These are phyloP conservation scores for Cutaneotrichosporon mucoides DNA, from an alignment of 1,284 basidiomycete genomes.

Conservation along the genomic window DNA sequence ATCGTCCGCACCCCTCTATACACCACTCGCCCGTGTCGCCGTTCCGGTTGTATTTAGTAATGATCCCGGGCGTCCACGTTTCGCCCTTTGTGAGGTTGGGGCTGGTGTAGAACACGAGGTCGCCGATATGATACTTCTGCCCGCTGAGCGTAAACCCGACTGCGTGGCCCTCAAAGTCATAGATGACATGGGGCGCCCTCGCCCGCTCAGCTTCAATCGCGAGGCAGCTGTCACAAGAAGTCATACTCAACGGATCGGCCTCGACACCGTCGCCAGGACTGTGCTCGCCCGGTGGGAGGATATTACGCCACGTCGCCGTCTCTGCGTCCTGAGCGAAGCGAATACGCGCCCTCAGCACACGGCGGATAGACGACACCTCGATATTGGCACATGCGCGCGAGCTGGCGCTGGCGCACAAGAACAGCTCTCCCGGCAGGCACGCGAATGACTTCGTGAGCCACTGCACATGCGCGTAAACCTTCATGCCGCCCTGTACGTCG, in stretches of 20 bases:
- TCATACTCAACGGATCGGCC: background rate
- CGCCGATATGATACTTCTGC: constrained; percentile 15
- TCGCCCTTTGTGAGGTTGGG: constrained; percentile 3
- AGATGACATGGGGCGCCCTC: background rate
- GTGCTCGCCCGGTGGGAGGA: background rate
- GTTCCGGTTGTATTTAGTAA: background rate
- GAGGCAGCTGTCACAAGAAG: constrained; percentile 7
- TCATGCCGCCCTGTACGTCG: too few species aligned
- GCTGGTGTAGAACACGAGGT: constrained; percentile 22
- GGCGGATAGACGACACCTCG: background rate
- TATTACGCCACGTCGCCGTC: background rate
- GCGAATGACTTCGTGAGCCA: background rate
- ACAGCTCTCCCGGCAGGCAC: background rate
- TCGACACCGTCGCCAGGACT: background rate
- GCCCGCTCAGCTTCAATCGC: background rate
- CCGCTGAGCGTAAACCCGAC: background rate
- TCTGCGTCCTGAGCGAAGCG: background rate
- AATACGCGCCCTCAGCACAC: background rate
- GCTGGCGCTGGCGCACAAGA: background rate
- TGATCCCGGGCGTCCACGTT: constrained; percentile 19
- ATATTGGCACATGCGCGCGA: background rate
- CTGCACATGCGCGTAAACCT: background rate
- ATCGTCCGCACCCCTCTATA: constrained; percentile 2
- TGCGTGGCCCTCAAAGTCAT: background rate
- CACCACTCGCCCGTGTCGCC: background rate